A percentile compares a stretch with the other conserved stretches of the same genome.
These are phyloP conservation scores for Silene conica DNA, from an alignment of 148 eudicot genomes.

Conservation along the genomic window DNA sequence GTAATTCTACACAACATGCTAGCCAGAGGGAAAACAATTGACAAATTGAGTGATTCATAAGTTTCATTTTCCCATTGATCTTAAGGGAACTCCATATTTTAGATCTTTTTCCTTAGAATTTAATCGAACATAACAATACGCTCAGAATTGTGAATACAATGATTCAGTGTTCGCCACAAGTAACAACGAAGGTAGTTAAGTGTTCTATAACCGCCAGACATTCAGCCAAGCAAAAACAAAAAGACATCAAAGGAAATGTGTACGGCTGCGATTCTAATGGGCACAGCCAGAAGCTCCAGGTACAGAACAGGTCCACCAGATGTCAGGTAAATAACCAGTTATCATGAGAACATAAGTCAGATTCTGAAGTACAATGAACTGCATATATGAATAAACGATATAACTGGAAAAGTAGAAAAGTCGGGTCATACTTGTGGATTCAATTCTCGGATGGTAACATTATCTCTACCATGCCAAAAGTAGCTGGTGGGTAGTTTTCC, in stretches of 20 bases:
- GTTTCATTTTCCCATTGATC: background rate
- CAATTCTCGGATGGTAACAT: slow-evolving; percentile 58
- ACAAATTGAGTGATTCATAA: background rate
- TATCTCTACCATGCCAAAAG: slow-evolving; percentile 98
- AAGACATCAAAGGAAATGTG: too few relatives aligned
- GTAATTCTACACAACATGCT: background rate
- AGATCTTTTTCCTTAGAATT: background rate
- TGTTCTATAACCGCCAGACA: background rate
- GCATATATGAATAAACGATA: slow-evolving; percentile 7
- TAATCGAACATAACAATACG: background rate
- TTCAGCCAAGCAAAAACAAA: background rate
- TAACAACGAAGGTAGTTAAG: background rate
- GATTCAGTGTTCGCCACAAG: background rate
- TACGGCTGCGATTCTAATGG: too few relatives aligned
- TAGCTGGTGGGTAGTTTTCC: slow-evolving; percentile 62
- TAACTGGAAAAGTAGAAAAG: background rate
- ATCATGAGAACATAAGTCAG: background rate
- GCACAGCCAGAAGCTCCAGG: background rate
- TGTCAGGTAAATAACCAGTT: background rate
- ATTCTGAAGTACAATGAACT: background rate
- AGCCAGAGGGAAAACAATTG: slow-evolving; percentile 1
- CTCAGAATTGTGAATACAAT: background rate
- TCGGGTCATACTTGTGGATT: slow-evolving; percentile 66
- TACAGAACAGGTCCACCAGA: background rate
- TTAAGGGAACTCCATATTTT: background rate